A percentile compares a stretch with the other conserved stretches of the same genome.
phyloP scores from a whole-genome alignment of 805 yeast species.

The Kodamaea jinghongensis region DNA sequence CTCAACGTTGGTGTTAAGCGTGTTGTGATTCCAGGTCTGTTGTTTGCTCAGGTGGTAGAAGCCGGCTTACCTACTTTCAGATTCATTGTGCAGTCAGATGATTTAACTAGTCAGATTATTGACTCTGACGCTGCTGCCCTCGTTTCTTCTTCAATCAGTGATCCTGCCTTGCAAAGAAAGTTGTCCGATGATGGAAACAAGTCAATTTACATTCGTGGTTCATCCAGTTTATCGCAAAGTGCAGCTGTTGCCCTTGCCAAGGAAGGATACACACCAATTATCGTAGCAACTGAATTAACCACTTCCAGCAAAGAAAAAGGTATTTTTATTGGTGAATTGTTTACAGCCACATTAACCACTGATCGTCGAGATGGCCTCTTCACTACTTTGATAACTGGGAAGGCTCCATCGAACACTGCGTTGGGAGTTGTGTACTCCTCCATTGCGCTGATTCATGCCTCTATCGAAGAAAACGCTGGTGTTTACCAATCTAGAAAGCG shows the following conservation, averaged over 20 bases:
- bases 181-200: constrained; percentile 27
- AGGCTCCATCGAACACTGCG: constrained; percentile 49
- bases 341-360: constrained; percentile 57
- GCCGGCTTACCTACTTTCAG: constrained; percentile 55
- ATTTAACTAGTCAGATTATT: constrained; percentile 12
- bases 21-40: constrained; percentile 36
- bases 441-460: constrained; percentile 72
- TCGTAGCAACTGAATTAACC: constrained; percentile 25
- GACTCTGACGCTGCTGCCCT: constrained; percentile 21
- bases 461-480: constrained; percentile 78
- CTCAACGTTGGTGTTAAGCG: constrained; percentile 60
- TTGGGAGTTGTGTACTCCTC: constrained; percentile 93
- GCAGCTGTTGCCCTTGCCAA: constrained; percentile 27
- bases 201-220: constrained; percentile 20
- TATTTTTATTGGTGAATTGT: constrained; percentile 41
- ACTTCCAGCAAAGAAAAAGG: constrained; percentile 18
- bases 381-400: constrained; percentile 78
- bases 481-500: constrained; percentile 88
- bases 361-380: constrained; percentile 86
- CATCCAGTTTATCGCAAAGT: constrained; percentile 17
- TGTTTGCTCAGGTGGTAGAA: constrained; percentile 30
- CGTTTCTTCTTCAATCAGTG: constrained; percentile 16
- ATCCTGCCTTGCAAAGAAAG: constrained; percentile 16
- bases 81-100: constrained; percentile 29
- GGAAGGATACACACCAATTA: constrained; percentile 35